These are phyloP conservation scores for Pyrus hybrid DNA, from an alignment of 331 rosid species.

Conservation along the genomic window DNA sequence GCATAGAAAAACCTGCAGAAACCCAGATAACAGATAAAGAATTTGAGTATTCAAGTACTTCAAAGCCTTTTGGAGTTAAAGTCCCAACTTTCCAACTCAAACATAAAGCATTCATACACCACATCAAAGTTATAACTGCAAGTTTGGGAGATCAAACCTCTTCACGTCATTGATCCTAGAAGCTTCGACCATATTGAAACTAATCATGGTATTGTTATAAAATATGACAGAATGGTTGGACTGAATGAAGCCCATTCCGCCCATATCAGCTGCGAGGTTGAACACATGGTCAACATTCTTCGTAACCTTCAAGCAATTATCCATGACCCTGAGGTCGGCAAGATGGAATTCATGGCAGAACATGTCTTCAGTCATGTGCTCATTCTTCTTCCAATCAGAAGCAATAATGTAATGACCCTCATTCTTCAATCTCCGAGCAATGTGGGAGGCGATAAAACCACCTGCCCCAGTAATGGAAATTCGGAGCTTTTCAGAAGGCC, in stretches of 20 bases:
- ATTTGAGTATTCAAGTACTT: background rate
- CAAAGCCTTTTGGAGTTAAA: background rate
- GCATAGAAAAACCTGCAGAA: conserved; percentile 79
- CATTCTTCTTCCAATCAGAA: conserved; percentile 98
- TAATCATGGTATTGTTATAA: conserved; percentile 97
- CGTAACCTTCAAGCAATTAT: conserved; percentile 83
- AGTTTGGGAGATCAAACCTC: conserved; percentile 45
- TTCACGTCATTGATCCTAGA: conserved; percentile 77
- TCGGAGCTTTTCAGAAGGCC: conserved; percentile 85
- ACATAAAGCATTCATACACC: background rate
- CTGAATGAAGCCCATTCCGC: conserved; percentile 99
- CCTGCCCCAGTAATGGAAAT: conserved; percentile 97
- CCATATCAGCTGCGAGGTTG: conserved; percentile 99
- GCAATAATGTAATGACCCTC: conserved; percentile 98
- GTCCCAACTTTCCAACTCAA: background rate
- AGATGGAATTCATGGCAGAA: conserved; percentile 96
- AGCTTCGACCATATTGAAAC: conserved; percentile 97
- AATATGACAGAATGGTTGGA: conserved; percentile 97
- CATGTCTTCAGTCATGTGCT: conserved; percentile 97
- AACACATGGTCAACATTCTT: conserved; percentile 81
- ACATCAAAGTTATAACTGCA: background rate
- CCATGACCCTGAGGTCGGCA: conserved; percentile 97
- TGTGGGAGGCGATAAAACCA: conserved; percentile 96
- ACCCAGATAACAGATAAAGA: background rate
- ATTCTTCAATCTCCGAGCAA: conserved; percentile 85